A percentile compares a stretch with the other conserved stretches of the same genome.
These are phyloP conservation scores for Candida khao-thaluensis DNA, from an alignment of 805 yeast genomes.

Conservation along the genomic window DNA sequence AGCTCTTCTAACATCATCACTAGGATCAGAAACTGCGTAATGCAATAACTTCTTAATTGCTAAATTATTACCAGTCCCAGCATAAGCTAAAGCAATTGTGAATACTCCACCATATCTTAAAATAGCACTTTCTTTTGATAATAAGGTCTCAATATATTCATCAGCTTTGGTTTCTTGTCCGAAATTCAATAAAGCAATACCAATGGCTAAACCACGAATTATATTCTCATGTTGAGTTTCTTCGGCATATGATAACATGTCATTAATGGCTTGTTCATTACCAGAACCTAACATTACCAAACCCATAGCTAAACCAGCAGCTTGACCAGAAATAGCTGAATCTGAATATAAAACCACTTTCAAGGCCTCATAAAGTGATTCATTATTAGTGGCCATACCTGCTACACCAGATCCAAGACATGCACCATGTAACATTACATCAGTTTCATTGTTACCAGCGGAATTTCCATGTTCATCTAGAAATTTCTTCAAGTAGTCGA, in stretches of 20 bases:
- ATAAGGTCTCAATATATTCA: slow-evolving; percentile 57
- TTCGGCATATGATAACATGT: slow-evolving; percentile 86
- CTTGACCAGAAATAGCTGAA: slow-evolving; percentile 92
- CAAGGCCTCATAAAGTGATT: slow-evolving; percentile 73
- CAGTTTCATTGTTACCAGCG: slow-evolving; percentile 69
- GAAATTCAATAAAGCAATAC: slow-evolving; percentile 81
- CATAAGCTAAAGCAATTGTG: slow-evolving; percentile 92
- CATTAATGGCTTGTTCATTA: slow-evolving; percentile 60
- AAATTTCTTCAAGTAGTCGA: slow-evolving; percentile 72
- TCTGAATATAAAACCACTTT: slow-evolving; percentile 84
- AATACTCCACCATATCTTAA: slow-evolving; percentile 95
- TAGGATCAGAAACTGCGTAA: slow-evolving; percentile 93
- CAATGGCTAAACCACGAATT: slow-evolving; percentile 88
- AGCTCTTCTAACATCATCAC: slow-evolving; percentile 95
- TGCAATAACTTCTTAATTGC: slow-evolving; percentile 87
- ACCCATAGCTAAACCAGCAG: slow-evolving; percentile 96
- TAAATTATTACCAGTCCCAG: slow-evolving; percentile 88
- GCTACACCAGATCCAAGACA: slow-evolving; percentile 94
- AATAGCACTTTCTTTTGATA: slow-evolving; percentile 74
- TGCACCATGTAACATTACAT: slow-evolving; percentile 91
- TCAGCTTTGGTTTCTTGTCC: slow-evolving; percentile 86
- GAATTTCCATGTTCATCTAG: slow-evolving; percentile 63
- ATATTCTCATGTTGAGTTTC: slow-evolving; percentile 96
- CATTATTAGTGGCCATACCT: slow-evolving; percentile 87
- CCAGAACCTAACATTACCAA: slow-evolving; percentile 93